Conservation (phyloP, 768 basidiomycete species). For the Mycena olivaceomarginata region DNA sequence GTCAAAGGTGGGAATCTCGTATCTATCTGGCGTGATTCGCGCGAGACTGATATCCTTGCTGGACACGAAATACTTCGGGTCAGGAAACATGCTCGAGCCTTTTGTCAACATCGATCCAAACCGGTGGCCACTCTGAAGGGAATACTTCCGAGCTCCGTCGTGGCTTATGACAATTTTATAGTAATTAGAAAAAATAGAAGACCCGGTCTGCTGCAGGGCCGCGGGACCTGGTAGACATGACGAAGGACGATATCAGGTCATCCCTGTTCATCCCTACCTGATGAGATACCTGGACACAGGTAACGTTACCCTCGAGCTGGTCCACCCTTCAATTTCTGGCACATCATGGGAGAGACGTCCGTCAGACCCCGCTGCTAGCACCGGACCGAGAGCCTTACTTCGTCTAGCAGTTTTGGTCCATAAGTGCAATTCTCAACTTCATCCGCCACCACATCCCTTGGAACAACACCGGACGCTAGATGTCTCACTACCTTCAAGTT, state of each 20-base stretch:
- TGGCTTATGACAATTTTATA: background rate
- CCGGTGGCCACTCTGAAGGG: background rate
- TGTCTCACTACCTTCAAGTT: background rate
- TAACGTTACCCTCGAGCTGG: no score
- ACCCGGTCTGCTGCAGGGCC: background rate
- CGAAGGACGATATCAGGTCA: background rate
- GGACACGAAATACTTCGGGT: background rate
- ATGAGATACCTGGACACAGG: no score
- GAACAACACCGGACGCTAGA: constrained; percentile 3
- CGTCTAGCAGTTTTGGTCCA: background rate
- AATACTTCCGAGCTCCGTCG: background rate
- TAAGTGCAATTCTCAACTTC: no score
- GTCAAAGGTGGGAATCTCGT: background rate
- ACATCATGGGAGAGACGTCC: constrained; percentile 8
- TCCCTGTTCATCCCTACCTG: no score
- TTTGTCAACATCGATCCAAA: constrained; percentile 4
- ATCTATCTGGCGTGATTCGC: background rate
- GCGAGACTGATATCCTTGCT: background rate
- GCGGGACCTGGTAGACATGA: constrained; percentile 13
- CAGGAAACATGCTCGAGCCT: background rate
- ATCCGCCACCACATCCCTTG: no score
- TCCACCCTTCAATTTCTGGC: background rate
- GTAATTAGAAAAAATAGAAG: no score
- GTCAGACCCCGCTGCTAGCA: background rate
- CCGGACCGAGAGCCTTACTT: constrained; percentile 14